Evolutionary conservation across 257 asterid species (phyloP).

Genomic region (Nicotiana tabacum): DNA sequence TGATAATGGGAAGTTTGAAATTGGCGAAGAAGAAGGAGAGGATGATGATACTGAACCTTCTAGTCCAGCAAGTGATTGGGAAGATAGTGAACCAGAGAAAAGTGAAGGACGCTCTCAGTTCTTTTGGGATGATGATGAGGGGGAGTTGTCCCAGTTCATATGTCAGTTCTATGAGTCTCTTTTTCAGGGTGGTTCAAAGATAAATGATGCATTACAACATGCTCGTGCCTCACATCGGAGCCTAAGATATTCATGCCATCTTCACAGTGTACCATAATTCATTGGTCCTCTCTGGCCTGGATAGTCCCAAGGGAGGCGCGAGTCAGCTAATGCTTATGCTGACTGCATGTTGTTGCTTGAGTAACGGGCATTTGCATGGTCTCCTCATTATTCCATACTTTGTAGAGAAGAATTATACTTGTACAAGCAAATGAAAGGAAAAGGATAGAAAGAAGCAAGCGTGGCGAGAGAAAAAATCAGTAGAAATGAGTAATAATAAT

Average conservation of each 20-base stretch:
- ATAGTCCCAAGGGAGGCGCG: not conserved
- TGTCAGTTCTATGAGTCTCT: conserved; percentile 61
- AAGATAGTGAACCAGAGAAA: conserved; percentile 76
- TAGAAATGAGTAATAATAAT: not conserved
- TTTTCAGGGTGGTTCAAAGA: conserved; percentile 68
- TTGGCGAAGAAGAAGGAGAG: conserved; percentile 78
- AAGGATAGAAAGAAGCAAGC: conserved; percentile 4
- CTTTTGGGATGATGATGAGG: conserved; percentile 89
- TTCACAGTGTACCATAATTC: conserved; percentile 17
- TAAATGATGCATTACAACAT: conserved; percentile 49
- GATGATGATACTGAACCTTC: conserved; percentile 46
- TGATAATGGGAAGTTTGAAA: conserved; percentile 85
- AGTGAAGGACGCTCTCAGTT: conserved; percentile 36
- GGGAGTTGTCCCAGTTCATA: conserved; percentile 71
- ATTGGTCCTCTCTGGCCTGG: not conserved
- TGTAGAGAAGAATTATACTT: conserved; percentile 4
- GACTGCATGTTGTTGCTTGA: conserved; percentile 2
- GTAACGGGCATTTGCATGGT: not conserved
- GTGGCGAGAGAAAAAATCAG: not conserved
- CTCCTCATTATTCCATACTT: not conserved
- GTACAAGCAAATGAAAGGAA: conserved; percentile 5
- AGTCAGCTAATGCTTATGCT: not conserved
- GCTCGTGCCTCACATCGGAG: conserved; percentile 62
- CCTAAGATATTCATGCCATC: conserved; percentile 70
- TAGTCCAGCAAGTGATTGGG: conserved; percentile 91